Evolutionary conservation across 352 stramenopile genomes (phyloP).

Genomic region (Phytophthora agathidicida): DNA sequence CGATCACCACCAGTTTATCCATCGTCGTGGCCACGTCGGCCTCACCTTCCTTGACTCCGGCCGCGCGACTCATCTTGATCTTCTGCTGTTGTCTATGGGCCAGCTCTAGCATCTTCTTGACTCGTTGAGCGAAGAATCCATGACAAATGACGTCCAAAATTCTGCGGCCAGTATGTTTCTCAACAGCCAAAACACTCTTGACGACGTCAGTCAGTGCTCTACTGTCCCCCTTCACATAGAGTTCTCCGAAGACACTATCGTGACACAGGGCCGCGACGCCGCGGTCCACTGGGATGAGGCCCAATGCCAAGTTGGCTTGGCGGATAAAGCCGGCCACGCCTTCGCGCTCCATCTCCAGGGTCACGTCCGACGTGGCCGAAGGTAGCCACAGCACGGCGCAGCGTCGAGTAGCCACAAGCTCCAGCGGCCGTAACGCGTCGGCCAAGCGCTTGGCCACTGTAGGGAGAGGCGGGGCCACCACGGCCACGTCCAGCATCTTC

Average conservation of each 20-base stretch:
- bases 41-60: slow-evolving; percentile 5
- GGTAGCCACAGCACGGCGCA: slow-evolving; percentile 73
- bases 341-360: slow-evolving; percentile 79
- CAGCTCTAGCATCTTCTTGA: slow-evolving; percentile 71
- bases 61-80: slow-evolving; percentile 28
- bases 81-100: slow-evolving; percentile 48
- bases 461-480: slow-evolving; percentile 60
- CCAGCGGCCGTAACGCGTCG: slow-evolving; percentile 45
- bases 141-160: slow-evolving; percentile 55
- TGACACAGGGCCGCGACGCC: slow-evolving; percentile 65
- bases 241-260: slow-evolving; percentile 68
- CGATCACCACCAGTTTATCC: slow-evolving; percentile 70
- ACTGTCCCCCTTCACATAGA: slow-evolving; percentile 73
- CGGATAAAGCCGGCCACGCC: slow-evolving; percentile 57
- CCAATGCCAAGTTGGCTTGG: slow-evolving; percentile 62
- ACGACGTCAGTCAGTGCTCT: slow-evolving; percentile 66
- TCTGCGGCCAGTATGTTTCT: slow-evolving; percentile 42
- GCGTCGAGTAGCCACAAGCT: slow-evolving; percentile 19
- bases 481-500: slow-evolving; percentile 38
- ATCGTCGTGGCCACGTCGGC: slow-evolving; percentile 24
- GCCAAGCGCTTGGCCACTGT: slow-evolving; percentile 59
- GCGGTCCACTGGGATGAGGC: slow-evolving; percentile 63
- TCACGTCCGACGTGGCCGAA: slow-evolving; percentile 53
- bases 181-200: slow-evolving; percentile 65
- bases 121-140: slow-evolving; percentile 56